Base-by-base conservation (phyloP, 2,329 filamentous ascomycete genomes). In the Cercospora citrullina region DNA sequence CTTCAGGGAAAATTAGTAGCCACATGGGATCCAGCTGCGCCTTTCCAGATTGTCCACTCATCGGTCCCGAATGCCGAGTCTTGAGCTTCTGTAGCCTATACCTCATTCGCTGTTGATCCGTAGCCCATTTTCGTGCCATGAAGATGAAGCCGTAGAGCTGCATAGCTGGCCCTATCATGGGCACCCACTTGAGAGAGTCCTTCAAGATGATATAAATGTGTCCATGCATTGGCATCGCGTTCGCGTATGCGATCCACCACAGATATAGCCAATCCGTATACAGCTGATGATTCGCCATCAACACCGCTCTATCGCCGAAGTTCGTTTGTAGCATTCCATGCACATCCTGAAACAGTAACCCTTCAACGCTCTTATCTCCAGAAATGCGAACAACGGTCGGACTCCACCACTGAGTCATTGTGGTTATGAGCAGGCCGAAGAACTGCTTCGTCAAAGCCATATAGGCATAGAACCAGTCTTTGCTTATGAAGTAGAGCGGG, bases 201-300 rank as follows among this genome's bases (percentile, higher is more conserved):
- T 96, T 96, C 68, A 96, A 85, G 75, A 96, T 94, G 77, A 96
- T 96, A 82, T 92, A 96, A 73, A 96, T 84, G 77, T 94, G 90
- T 9, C 93, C 93, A 75, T 95, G 91, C 87, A 92, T 92, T 42
- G 85, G 84, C 28, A 72, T 68, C 12, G 59, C 58, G 45, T 90
- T 89, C 36, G 91, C 90, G 76, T 96, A 96, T 59, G 88, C 90
- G 23, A 90, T 88, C 93, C 93, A 96, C 93, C 93, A 96, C n/a
- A 96, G 86, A 78, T 96, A 96, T 21, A 96, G 80, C 92, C 92
- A 96, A 80, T 96, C 92, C 9, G 92, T 94, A 79, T 77, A 73
- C 67, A 84, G 79, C 76, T 95, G 92, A 77, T 96, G 93, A 77
- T 96, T 96, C 30, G 93, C 91, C 73, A 96, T 90, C 79, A 96